These are phyloP conservation scores for Debaryomyces sp. DNA, from an alignment of 1,139 yeast species.

Conservation along the genomic window DNA sequence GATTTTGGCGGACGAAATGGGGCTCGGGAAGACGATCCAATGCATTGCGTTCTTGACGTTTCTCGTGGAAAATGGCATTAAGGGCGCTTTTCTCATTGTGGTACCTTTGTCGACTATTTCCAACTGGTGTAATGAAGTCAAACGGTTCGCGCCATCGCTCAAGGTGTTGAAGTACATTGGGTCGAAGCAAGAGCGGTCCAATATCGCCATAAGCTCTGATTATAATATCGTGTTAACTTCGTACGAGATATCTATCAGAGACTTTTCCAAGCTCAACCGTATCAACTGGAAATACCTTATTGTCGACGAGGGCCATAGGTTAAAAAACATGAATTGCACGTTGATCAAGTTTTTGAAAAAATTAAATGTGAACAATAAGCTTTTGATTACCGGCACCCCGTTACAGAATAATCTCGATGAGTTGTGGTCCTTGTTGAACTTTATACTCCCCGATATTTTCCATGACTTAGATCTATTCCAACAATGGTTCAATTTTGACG, in stretches of 20 bases:
- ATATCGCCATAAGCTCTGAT: slow-evolving; percentile 24
- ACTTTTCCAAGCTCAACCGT: slow-evolving; percentile 52
- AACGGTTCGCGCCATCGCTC: slow-evolving; percentile 71
- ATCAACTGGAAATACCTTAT: slow-evolving; percentile 79
- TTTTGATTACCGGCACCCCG: slow-evolving; percentile 90
- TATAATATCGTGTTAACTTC: slow-evolving; percentile 69
- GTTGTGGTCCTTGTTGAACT: slow-evolving; percentile 87
- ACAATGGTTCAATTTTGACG: slow-evolving; percentile 88
- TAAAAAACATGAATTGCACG: slow-evolving; percentile 80
- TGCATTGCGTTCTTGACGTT: slow-evolving; percentile 78
- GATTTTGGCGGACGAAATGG: slow-evolving; percentile 96
- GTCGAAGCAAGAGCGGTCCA: slow-evolving; percentile 53
- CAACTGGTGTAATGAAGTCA: slow-evolving; percentile 79
- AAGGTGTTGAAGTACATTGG: slow-evolving; percentile 71
- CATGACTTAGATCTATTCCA: slow-evolving; percentile 87
- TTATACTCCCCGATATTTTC: slow-evolving; percentile 88
- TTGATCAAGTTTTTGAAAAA: slow-evolving; percentile 71
- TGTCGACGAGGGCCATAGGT: slow-evolving; percentile 95
- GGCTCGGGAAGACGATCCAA: slow-evolving; percentile 89
- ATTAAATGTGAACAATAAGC: slow-evolving; percentile 65
- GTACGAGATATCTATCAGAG: slow-evolving; percentile 78
- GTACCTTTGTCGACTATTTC: slow-evolving; percentile 87
- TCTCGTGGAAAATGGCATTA: slow-evolving; percentile 74
- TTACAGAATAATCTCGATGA: slow-evolving; percentile 87
- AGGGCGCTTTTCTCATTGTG: slow-evolving; percentile 84